Evolutionary conservation across 2,329 filamentous ascomycete genomes (phyloP), one percentile per base, ranked within the genome.

Genomic region (Huntiella abstrusa): DNA sequence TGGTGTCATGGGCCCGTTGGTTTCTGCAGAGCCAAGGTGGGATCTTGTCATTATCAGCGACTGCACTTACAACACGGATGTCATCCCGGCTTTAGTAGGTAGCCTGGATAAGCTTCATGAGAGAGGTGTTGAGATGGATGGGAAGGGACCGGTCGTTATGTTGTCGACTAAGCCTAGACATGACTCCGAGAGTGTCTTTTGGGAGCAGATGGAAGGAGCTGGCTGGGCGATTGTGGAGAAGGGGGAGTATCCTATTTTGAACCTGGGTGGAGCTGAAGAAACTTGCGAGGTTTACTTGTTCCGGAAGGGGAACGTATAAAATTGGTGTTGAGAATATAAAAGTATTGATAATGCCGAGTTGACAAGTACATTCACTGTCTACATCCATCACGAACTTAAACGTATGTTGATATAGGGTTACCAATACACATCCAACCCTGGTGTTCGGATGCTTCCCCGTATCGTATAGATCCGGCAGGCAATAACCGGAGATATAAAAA

Each of bases 21-120:
- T 61, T 1, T 51, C 53, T n/a, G 57, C 60, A 1, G 58, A 56
- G 10, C 28, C 34, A 2, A 50, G 56, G 2, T 76, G 71, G 71
- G 67, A 75, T 49, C 57, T 75, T 4, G 54, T 74, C 41, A 61
- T 73, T 45, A 59, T 76, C 16, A 74, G 71, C 55, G 73, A 77
- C 56, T 75, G 73, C 62, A 75, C 71, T 0, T 76, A 76, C 61
- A 76, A 76, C 51, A 67, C 65, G 45, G 71, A 75, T 54, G 67
- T 65, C 51, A 58, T 76, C 19, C 65, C 69, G 1, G 63, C 68
- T 2, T 61, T 77, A 16, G 66, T 75, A 3, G 63, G 63, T 44
- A 75, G 71, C 1, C 57, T 75, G 33, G 66, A 65, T 1, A 64
- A 67, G 2, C 54, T 76, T 8, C 68, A 73, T 50, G 46, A 64